Evolutionary conservation across 768 basidiomycete genomes (phyloP).

Genomic region (Russula earlei): DNA sequence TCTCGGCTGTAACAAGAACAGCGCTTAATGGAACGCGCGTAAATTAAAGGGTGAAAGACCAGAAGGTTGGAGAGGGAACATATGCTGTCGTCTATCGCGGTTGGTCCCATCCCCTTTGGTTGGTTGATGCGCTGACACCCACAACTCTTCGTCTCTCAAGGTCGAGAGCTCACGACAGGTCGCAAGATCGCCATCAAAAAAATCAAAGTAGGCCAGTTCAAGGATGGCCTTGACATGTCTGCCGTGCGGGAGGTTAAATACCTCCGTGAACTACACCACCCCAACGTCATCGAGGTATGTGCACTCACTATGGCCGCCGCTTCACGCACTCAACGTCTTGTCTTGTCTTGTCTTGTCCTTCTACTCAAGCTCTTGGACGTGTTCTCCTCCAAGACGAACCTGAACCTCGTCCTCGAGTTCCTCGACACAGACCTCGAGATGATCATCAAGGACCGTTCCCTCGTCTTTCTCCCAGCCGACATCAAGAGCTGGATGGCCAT

Average conservation of each 20-base stretch:
- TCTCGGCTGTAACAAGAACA: neutral
- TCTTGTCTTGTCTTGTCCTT: neutral
- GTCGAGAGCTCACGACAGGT: slow-evolving; percentile 62
- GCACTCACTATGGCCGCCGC: neutral
- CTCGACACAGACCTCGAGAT: slow-evolving; percentile 94
- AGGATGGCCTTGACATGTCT: slow-evolving; percentile 98
- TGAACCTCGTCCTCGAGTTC: slow-evolving; percentile 96
- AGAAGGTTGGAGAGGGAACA: slow-evolving; percentile 83
- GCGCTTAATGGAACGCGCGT: neutral
- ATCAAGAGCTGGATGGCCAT: slow-evolving; percentile 99
- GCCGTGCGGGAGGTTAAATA: slow-evolving; percentile 98
- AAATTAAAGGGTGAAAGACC: slow-evolving; percentile 57
- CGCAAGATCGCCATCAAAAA: slow-evolving; percentile 97
- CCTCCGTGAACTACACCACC: slow-evolving; percentile 85
- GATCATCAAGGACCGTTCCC: slow-evolving; percentile 86
- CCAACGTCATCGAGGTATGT: slow-evolving; percentile 85
- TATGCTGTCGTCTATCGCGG: slow-evolving; percentile 96
- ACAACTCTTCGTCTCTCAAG: slow-evolving; percentile 30
- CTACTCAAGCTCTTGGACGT: slow-evolving; percentile 78
- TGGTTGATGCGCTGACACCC: neutral
- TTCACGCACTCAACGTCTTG: neutral
- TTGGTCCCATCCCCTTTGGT: slow-evolving; percentile 24
- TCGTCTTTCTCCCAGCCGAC: slow-evolving; percentile 90
- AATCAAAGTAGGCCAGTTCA: slow-evolving; percentile 93
- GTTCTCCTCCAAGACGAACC: slow-evolving; percentile 91